Conservation (phyloP, 148 eudicot genomes). For the Silene latifolia region DNA sequence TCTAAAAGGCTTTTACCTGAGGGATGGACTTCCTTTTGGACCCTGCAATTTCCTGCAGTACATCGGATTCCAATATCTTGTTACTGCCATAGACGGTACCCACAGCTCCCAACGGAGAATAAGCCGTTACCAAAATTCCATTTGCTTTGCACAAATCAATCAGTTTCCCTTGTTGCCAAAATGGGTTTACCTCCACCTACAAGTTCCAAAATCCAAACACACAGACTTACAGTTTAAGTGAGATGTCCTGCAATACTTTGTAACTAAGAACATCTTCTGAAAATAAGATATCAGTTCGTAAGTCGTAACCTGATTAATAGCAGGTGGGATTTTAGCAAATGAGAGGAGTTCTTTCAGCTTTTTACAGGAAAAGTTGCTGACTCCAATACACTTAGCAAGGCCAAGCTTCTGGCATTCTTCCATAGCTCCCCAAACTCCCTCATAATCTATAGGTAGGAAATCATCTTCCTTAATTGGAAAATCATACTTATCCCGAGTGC, state of each 20-base stretch:
- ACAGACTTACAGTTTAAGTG: not conserved
- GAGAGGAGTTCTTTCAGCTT: slow-evolving; percentile 39
- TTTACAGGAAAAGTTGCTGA: slow-evolving; percentile 61
- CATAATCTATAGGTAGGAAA: slow-evolving; percentile 31
- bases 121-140: slow-evolving; percentile 54
- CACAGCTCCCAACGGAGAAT: slow-evolving; percentile 70
- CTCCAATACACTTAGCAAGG: slow-evolving; percentile 65
- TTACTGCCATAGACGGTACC: slow-evolving; percentile 66
- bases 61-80: slow-evolving; percentile 44
- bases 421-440: slow-evolving; percentile 59
- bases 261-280: not conserved
- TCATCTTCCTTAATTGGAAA: slow-evolving; percentile 35
- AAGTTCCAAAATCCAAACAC: not conserved
- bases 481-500: slow-evolving; percentile 26
- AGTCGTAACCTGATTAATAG: slow-evolving; percentile 59
- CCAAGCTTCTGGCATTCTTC: slow-evolving; percentile 71
- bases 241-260: not conserved
- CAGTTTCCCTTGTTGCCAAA: slow-evolving; percentile 67
- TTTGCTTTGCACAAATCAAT: slow-evolving; percentile 52
- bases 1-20: slow-evolving; percentile 38
- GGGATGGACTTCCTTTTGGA: slow-evolving; percentile 61
- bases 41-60: slow-evolving; percentile 59
- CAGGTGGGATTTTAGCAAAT: slow-evolving; percentile 65
- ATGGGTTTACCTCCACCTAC: slow-evolving; percentile 80
- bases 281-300: slow-evolving; percentile 1